phyloP scores from a whole-genome alignment of 352 stramenopile species.

The Phytophthora pistaciae region DNA sequence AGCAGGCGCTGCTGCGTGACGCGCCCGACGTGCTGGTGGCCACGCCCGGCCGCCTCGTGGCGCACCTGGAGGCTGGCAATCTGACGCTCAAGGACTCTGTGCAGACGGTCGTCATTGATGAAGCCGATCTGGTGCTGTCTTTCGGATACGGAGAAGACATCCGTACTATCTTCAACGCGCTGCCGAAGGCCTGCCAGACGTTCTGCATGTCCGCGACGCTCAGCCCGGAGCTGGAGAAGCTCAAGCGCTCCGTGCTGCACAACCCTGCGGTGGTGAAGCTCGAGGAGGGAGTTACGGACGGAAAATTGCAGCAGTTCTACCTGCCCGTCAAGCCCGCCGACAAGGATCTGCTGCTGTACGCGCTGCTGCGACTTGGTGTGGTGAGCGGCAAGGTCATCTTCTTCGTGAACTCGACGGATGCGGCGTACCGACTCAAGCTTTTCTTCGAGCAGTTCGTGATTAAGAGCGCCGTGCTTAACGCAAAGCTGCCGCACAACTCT shows the following conservation, averaged over 20 bases:
- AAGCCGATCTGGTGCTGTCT: conserved; percentile 98
- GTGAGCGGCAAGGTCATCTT: conserved; percentile 98
- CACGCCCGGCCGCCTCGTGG: conserved; percentile 95
- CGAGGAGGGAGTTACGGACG: conserved; percentile 91
- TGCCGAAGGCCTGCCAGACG: conserved; percentile 98
- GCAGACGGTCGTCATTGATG: conserved; percentile 98
- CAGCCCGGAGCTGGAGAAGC: conserved; percentile 95
- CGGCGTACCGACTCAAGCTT: conserved; percentile 97
- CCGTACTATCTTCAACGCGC: conserved; percentile 92
- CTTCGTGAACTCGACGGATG: conserved; percentile 98
- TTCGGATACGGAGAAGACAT: conserved; percentile 97
- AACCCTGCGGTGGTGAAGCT: conserved; percentile 98
- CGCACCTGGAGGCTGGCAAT: conserved; percentile 84
- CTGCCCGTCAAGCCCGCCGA: conserved; percentile 89
- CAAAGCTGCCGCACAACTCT: conserved; percentile 97
- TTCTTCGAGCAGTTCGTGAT: conserved; percentile 99
- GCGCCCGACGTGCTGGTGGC: conserved; percentile 94
- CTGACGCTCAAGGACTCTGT: conserved; percentile 91
- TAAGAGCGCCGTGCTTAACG: conserved; percentile 98
- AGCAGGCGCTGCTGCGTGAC: conserved; percentile 88
- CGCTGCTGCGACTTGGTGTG: conserved; percentile 98
- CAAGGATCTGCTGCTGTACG: conserved; percentile 98
- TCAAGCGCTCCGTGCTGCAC: conserved; percentile 98
- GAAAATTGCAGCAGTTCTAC: conserved; percentile 97
- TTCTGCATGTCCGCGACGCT: conserved; percentile 99